Evolutionary conservation across 2,329 filamentous ascomycete genomes (phyloP).

Genomic region (Akanthomyces dipterigenus): DNA sequence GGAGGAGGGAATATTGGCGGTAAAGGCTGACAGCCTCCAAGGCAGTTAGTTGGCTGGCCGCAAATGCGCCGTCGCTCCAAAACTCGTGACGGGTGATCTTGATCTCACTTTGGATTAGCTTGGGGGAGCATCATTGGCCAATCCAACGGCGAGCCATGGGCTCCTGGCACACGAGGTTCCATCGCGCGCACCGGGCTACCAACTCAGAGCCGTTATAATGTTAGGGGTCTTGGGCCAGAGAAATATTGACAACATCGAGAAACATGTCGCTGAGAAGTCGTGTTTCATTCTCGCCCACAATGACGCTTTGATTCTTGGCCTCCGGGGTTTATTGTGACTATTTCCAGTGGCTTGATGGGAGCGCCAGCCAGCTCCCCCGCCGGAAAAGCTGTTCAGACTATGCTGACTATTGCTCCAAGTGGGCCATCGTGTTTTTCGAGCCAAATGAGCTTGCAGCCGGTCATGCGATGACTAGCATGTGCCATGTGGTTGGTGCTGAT

Average conservation of each 20-base stretch:
- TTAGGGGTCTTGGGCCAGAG: background rate
- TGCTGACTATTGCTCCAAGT: background rate
- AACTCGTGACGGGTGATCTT: constrained; percentile 9
- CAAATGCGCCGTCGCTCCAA: background rate
- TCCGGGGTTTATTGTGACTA: background rate
- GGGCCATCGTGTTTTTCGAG: background rate
- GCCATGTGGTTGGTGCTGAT: background rate
- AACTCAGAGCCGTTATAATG: background rate
- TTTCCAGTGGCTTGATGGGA: constrained; percentile 10
- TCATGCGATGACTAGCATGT: background rate
- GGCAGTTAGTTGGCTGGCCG: background rate
- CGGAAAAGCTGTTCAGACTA: background rate
- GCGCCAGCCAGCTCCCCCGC: background rate
- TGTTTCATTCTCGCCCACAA: background rate
- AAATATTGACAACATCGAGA: background rate
- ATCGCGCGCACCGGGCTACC: background rate
- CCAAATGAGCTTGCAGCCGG: background rate
- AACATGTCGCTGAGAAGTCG: background rate
- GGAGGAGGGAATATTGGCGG: background rate
- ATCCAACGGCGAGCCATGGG: background rate
- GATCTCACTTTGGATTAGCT: constrained; percentile 10
- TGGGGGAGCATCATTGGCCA: background rate
- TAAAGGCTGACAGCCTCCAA: background rate
- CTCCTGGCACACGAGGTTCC: background rate
- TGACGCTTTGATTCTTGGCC: background rate